Base-by-base conservation (phyloP, 2,329 filamentous ascomycete species). In the Aspergillus ochraceoroseus region DNA sequence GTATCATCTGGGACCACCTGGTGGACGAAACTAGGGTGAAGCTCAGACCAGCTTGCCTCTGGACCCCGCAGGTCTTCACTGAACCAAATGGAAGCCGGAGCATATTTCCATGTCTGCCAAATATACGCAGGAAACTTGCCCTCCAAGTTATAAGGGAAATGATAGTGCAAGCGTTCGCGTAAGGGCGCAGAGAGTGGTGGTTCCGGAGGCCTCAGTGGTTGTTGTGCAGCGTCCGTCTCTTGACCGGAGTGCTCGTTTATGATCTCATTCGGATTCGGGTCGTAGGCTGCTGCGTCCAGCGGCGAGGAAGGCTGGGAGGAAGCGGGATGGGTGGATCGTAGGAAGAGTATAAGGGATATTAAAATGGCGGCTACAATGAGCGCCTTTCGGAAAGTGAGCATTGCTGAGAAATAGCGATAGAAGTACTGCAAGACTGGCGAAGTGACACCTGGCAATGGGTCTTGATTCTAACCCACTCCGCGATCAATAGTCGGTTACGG, bases 71-170 rank as follows among this genome's bases (percentile, higher is more conserved):
- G 89, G 13, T 73, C 69, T 47, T 83, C 79, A 7, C 67, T 68
- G 61, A 98, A 98, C 47, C 85, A 75, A 35, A 79, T 74, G 14
- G 87, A 84, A 1, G 82, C 77, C 0, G 90, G 89, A 1, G 80
- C 85, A 58, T 80, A 83, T 65, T 94, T 95, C 92, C 92, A 98
- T 9, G 92, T 98, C 73, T 98, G 92, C 92, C 92, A 98, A 60
- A 98, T 94, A 71, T 95, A 96, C 41, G 88, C 89, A 2, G 92
- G 92, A 64, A 96, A 96, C 64, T 90, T 94, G 54, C 74, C 67
- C 58, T 88, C 80, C 48, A 90, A 75, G 58, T 95, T 85, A 73
- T 96, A 98, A 13, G 89, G 87, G 66, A 92, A 96, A 55, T 94
- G 85, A 70, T 94, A 95, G 37, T 82, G 83, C 42, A 98, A 79